These are phyloP conservation scores for Phytophthora vignae DNA, from an alignment of 352 stramenopile species.

Conservation along the genomic window DNA sequence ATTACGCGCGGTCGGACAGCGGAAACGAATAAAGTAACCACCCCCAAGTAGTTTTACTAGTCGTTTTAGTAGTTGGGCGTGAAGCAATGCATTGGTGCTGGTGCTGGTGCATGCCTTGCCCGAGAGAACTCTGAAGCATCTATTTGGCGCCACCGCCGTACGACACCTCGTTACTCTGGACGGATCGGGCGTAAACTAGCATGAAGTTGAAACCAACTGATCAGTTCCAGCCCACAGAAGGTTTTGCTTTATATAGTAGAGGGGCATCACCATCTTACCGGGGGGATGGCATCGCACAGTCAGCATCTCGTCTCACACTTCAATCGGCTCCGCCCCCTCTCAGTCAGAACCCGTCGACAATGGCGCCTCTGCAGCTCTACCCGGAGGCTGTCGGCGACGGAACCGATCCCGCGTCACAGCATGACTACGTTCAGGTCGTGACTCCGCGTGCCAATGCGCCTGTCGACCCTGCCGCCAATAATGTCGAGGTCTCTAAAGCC, in stretches of 20 bases:
- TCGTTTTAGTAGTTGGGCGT: too few relatives aligned
- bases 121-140: background rate
- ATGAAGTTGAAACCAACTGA: slow-evolving; percentile 4
- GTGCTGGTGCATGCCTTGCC: background rate
- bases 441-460: slow-evolving; percentile 6
- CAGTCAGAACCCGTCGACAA: background rate
- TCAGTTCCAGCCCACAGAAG: slow-evolving; percentile 3
- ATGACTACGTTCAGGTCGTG: slow-evolving; percentile 16
- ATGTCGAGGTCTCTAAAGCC: slow-evolving; percentile 1
- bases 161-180: slow-evolving; percentile 3
- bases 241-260: slow-evolving; percentile 20
- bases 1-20: too few relatives aligned
- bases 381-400: background rate
- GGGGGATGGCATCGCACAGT: background rate
- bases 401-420: background rate
- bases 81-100: too few relatives aligned
- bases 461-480: background rate
- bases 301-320: background rate
- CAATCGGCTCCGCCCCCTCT: background rate
- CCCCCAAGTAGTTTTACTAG: too few relatives aligned
- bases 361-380: slow-evolving; percentile 8
- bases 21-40: too few relatives aligned
- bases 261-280: slow-evolving; percentile 3
- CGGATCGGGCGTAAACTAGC: slow-evolving; percentile 13
- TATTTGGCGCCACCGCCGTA: background rate